These are phyloP conservation scores for Eragrostis nindensis DNA, from an alignment of 176 grass and related monocot genomes.

Conservation along the genomic window DNA sequence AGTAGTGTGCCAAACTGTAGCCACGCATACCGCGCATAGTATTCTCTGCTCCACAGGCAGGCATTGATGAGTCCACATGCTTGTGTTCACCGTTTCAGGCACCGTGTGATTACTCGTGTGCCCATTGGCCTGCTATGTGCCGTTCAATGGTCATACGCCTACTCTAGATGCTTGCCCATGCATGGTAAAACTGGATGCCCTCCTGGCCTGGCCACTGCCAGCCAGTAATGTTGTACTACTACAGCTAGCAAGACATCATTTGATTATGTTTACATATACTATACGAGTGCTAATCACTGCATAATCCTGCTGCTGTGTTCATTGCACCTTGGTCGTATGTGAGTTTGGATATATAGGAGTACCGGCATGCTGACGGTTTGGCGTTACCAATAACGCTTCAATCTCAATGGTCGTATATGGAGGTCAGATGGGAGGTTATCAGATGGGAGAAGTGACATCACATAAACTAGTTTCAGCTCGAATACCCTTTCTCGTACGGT, in stretches of 20 bases:
- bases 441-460: no score
- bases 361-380: neutral
- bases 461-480: neutral
- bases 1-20: neutral
- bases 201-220: neutral
- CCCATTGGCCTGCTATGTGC: neutral
- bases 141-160: neutral
- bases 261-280: no score
- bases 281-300: no score
- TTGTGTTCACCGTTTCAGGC: neutral
- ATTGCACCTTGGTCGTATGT: no score
- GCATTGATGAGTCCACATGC: conserved; percentile 44
- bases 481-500: neutral
- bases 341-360: no score
- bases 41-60: neutral
- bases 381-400: no score
- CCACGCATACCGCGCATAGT: neutral
- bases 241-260: no score
- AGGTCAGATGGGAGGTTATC: no score
- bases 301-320: no score
- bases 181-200: conserved; percentile 18
- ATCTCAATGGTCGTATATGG: no score
- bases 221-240: no score
- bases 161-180: neutral
- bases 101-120: neutral